A percentile compares a stretch with the other conserved stretches of the same genome.
Evolutionary conservation across 139 green algal genomes (phyloP).

Genomic region (Tetraselmis chui): DNA sequence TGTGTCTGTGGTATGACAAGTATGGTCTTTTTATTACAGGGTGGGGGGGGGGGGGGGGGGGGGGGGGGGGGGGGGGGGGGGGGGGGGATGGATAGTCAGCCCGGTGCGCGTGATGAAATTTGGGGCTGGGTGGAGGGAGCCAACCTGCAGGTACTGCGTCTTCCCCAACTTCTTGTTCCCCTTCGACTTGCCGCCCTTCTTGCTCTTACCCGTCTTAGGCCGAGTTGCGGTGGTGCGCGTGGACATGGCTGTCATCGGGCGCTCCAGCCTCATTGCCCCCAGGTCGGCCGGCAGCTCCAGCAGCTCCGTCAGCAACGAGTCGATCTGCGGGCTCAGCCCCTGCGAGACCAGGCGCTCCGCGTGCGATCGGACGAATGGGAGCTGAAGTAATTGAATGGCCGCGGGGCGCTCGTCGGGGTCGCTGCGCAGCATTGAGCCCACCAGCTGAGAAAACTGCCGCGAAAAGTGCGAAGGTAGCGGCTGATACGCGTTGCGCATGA

Average conservation of each 20-base stretch:
- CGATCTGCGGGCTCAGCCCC: background rate
- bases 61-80: no score
- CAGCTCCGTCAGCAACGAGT: background rate
- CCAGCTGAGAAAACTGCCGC: conserved; percentile 36
- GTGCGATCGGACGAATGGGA: conserved; percentile 35
- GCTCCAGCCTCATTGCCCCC: background rate
- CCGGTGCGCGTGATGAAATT: no score
- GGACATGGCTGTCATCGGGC: background rate
- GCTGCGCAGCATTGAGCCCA: conserved; percentile 35
- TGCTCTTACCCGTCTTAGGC: background rate
- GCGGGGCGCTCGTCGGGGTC: conserved; percentile 44
- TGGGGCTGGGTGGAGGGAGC: no score
- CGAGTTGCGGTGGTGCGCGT: background rate
- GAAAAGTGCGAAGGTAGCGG: conserved; percentile 37
- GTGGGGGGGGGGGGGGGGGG: no score
- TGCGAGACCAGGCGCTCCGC: conserved; percentile 18
- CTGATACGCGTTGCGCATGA: conserved; percentile 42
- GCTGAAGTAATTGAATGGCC: conserved; percentile 25
- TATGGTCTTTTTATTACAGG: no score
- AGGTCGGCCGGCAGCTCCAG: background rate
- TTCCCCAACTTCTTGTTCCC: background rate
- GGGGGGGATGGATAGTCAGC: no score
- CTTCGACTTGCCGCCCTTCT: background rate
- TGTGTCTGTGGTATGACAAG: no score
- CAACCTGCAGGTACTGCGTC: background rate